Base-by-base conservation (phyloP, 2,329 filamentous ascomycete genomes). In the Bertia moriformis region DNA sequence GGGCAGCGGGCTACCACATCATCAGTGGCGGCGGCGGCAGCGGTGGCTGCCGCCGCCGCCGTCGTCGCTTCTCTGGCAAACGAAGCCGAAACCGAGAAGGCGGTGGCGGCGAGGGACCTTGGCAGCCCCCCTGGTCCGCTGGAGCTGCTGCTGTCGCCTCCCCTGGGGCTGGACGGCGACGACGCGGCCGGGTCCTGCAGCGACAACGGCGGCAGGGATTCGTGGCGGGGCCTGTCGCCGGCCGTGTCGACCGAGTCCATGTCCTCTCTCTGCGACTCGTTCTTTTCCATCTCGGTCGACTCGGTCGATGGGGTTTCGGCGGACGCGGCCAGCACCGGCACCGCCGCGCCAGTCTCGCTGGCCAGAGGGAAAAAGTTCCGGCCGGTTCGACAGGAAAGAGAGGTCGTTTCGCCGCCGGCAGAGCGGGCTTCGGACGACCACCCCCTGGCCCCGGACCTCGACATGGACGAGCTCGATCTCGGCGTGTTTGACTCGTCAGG, bases 391-490 rank as follows among this genome's bases (percentile, higher is more conserved):
- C 22, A 27, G 22, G 22, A 27, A 27, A 7, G 7, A 7, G 22
- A 27, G 22, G n/a, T 27, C 7, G 22, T 27, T 27, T 27, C 22
- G 7, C 22, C 22, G 7, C n/a, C n/a, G n/a, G 62, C 67, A 1
- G 69, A 67, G n/a, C 58, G 62, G 36, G 48, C 59, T 3, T 62
- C 67, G 20, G 64, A 69, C 42, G 73, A 69, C 47, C 76, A 66
- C 19, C 55, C 75, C 18, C 66, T 63, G 12, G 48, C 43, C 0
- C 44, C 56, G 15, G 55, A 55, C 3, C 41, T 56, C 4, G 59
- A 62, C 12, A 45, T 62, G 2, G 67, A 72, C 3, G 54, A 60
- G 19, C 46, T 73, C 18, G 66, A 69, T 41, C 65, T 72, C 35
- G 51, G 60, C n/a, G 65, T 65, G 1, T 63, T 71, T 24, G 56